Percentiles rank a stretch among this genome's conserved stretches.
Conservation (phyloP, 371 early-diverging fungal genomes). For the Lichtheimia corymbifera region DNA sequence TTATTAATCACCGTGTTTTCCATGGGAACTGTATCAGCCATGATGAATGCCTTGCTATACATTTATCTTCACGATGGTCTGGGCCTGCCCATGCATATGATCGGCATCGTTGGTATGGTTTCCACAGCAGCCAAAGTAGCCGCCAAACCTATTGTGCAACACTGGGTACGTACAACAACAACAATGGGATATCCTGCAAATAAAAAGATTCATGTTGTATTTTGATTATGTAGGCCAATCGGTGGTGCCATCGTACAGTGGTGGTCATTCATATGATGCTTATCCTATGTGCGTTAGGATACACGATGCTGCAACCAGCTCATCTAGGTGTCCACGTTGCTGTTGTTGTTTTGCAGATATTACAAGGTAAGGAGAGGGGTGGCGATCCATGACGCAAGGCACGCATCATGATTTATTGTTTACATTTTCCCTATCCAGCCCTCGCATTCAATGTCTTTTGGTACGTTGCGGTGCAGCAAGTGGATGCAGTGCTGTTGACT, state of each 20-base stretch:
- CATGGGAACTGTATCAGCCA: constrained; percentile 14
- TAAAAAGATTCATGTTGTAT: not conserved
- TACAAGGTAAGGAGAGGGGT: constrained; percentile 23
- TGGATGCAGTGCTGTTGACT: constrained; percentile 15
- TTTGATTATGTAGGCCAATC: constrained; percentile 7
- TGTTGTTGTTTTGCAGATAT: constrained; percentile 24
- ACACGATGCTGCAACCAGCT: constrained; percentile 26
- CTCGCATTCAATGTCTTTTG: constrained; percentile 18
- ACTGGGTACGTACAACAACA: constrained; percentile 1
- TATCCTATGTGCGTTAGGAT: constrained; percentile 23
- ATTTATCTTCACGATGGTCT: constrained; percentile 19
- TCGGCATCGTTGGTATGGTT: constrained; percentile 17
- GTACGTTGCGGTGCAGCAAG: constrained; percentile 17
- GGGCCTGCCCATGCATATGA: constrained; percentile 21
- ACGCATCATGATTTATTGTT: constrained; percentile 1
- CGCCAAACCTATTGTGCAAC: constrained; percentile 9
- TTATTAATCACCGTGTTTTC: constrained; percentile 8
- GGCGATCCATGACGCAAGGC: not conserved
- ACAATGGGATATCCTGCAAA: not conserved
- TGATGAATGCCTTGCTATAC: constrained; percentile 21
- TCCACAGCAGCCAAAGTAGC: constrained; percentile 10
- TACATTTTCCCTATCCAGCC: constrained; percentile 7
- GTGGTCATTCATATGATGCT: constrained; percentile 17
- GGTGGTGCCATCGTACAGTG: constrained; percentile 6
- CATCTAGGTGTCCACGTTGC: constrained; percentile 9